phyloP scores from a whole-genome alignment of 495 filamentous ascomycete genomes.

The Podospora appendiculata region DNA sequence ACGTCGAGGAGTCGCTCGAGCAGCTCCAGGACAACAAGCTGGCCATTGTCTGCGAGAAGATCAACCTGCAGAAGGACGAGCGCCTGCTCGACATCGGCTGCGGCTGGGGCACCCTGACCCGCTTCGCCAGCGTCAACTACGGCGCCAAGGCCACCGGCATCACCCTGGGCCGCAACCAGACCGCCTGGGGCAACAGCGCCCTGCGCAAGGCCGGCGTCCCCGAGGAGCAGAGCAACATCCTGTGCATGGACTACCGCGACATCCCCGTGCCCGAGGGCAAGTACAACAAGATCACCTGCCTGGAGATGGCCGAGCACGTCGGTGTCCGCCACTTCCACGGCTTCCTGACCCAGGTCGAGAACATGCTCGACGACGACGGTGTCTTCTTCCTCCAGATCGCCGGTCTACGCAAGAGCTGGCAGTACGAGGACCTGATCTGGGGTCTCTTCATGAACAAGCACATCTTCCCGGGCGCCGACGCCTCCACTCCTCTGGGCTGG shows the following conservation, averaged over 20 bases:
- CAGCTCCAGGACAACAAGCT: slow-evolving; percentile 88
- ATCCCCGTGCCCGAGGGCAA: slow-evolving; percentile 59
- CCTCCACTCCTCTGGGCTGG: slow-evolving; percentile 69
- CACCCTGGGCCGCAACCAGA: slow-evolving; percentile 78
- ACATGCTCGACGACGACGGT: slow-evolving; percentile 85
- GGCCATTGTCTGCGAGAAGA: slow-evolving; percentile 79
- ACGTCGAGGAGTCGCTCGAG: slow-evolving; percentile 70
- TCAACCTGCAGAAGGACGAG: slow-evolving; percentile 63
- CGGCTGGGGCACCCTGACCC: slow-evolving; percentile 80
- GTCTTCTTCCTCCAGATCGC: slow-evolving; percentile 79
- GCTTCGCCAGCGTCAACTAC: slow-evolving; percentile 71
- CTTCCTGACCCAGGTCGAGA: slow-evolving; percentile 66
- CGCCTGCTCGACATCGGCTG: slow-evolving; percentile 75
- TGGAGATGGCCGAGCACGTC: slow-evolving; percentile 90
- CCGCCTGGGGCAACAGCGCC: slow-evolving; percentile 72
- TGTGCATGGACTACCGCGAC: slow-evolving; percentile 83
- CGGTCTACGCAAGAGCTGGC: slow-evolving; percentile 73
- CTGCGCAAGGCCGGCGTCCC: slow-evolving; percentile 59
- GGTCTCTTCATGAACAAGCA: slow-evolving; percentile 92
- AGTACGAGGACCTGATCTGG: slow-evolving; percentile 85
- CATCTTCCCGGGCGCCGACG: slow-evolving; percentile 83
- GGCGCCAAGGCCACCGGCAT: slow-evolving; percentile 71
- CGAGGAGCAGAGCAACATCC: slow-evolving; percentile 65
- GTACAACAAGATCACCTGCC: slow-evolving; percentile 79
- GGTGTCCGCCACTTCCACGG: slow-evolving; percentile 63